These are phyloP conservation scores for Sungouiozyma intestinalis DNA, from an alignment of 805 yeast species.

Conservation along the genomic window DNA sequence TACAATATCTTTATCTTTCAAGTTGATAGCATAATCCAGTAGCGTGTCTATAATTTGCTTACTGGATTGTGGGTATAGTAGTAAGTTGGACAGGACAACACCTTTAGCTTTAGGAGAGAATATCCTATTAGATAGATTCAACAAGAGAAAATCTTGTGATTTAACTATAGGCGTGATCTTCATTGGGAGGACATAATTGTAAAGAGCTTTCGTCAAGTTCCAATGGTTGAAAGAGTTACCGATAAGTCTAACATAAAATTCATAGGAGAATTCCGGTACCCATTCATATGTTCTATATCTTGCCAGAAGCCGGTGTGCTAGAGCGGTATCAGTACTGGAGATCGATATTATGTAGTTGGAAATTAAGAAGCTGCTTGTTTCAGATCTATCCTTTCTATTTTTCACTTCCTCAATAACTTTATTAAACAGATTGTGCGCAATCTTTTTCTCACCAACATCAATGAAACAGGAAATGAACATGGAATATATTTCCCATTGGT, in stretches of 20 bases:
- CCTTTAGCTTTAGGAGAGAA: not conserved
- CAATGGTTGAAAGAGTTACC: constrained; percentile 29
- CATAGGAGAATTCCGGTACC: constrained; percentile 34
- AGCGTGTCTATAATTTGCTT: constrained; percentile 18
- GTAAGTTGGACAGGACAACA: constrained; percentile 10
- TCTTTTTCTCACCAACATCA: constrained; percentile 36
- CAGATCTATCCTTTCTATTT: constrained; percentile 14
- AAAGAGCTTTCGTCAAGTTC: constrained; percentile 26
- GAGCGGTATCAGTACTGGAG: constrained; percentile 26
- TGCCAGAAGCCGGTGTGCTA: constrained; percentile 30
- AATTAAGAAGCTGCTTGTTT: constrained; percentile 32
- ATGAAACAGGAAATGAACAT: constrained; percentile 43
- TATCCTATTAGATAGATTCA: not conserved
- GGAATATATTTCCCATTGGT: constrained; percentile 42
- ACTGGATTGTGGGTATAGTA: constrained; percentile 19
- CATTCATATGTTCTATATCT: constrained; percentile 30
- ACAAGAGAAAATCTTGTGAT: constrained; percentile 1
- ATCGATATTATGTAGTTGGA: constrained; percentile 35
- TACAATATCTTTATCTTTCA: constrained; percentile 24
- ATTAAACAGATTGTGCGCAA: constrained; percentile 50
- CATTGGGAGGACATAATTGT: constrained; percentile 31
- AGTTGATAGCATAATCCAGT: constrained; percentile 22
- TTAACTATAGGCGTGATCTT: constrained; percentile 8
- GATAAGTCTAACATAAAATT: constrained; percentile 29
- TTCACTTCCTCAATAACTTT: constrained; percentile 36